A percentile compares a stretch with the other conserved stretches of the same genome.
Conservation (phyloP, 257 asterid genomes). For the Mentha longifolia region DNA sequence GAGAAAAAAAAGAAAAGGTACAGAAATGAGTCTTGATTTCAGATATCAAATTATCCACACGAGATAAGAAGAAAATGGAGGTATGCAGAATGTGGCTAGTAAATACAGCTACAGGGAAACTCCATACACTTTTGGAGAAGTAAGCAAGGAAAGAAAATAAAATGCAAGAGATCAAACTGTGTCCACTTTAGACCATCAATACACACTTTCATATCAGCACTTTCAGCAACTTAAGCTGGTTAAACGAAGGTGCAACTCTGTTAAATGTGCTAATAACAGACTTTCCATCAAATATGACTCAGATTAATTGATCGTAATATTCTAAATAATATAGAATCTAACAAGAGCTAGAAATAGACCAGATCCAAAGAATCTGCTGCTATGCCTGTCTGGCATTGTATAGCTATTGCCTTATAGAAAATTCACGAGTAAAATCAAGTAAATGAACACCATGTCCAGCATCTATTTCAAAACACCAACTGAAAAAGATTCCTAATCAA, state of each 20-base stretch:
- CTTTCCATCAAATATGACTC: neutral
- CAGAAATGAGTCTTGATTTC: neutral
- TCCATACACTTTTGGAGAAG: constrained; percentile 9
- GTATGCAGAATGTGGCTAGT: constrained; percentile 6
- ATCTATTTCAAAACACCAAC: constrained; percentile 13
- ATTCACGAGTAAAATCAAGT: neutral
- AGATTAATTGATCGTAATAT: constrained; percentile 1
- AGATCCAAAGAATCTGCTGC: constrained; percentile 5
- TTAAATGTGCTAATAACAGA: neutral
- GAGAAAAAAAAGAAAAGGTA: neutral
- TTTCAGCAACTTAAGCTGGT: constrained; percentile 18
- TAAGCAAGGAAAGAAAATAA: constrained; percentile 6
- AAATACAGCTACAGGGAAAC: neutral
- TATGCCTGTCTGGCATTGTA: constrained; percentile 12
- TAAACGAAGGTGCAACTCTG: constrained; percentile 4
- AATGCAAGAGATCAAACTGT: neutral
- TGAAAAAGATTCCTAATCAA: constrained; percentile 10
- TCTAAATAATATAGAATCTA: neutral
- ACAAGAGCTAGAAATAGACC: neutral
- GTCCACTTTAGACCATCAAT: neutral
- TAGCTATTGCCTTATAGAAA: neutral
- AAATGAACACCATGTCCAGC: constrained; percentile 11
- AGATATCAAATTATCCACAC: constrained; percentile 15
- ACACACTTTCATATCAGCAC: neutral
- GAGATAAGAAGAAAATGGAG: constrained; percentile 1